phyloP scores from a whole-genome alignment of 257 asterid species.

The Scutellaria galericulata region DNA sequence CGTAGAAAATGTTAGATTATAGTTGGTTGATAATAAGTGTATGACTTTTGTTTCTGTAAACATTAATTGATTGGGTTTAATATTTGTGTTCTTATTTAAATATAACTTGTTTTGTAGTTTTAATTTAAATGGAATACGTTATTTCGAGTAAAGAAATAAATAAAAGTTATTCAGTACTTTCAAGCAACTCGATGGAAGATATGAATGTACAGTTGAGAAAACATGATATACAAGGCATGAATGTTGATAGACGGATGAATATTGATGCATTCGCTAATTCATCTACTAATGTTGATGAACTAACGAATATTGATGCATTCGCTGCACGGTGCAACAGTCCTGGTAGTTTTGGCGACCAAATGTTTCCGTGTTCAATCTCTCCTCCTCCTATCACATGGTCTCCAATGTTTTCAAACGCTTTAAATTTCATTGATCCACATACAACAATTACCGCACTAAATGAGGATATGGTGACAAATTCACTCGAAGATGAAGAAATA shows the following conservation, averaged over 20 bases:
- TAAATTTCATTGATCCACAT: constrained; percentile 42
- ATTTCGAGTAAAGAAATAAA: constrained; percentile 35
- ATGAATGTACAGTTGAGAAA: constrained; percentile 34
- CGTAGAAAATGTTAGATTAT: too few relatives aligned
- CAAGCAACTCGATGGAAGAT: constrained; percentile 48
- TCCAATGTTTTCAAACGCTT: constrained; percentile 35
- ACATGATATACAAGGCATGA: constrained; percentile 30
- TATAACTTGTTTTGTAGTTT: background rate
- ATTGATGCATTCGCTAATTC: constrained; percentile 47
- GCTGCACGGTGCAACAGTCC: constrained; percentile 56
- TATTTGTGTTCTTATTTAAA: too few relatives aligned
- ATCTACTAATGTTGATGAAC: too few relatives aligned
- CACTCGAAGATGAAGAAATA: constrained; percentile 34
- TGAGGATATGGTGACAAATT: constrained; percentile 21
- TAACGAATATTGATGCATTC: too few relatives aligned
- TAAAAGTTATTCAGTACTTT: constrained; percentile 35
- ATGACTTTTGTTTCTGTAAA: too few relatives aligned
- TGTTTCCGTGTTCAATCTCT: constrained; percentile 41
- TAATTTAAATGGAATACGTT: constrained; percentile 44
- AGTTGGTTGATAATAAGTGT: too few relatives aligned
- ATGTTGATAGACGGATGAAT: constrained; percentile 46
- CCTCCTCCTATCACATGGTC: constrained; percentile 42
- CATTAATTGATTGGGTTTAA: too few relatives aligned
- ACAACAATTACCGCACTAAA: background rate
- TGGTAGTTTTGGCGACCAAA: constrained; percentile 42